Evolutionary conservation across 345 rosid species (phyloP), one percentile per base, ranked within the genome.

Genomic region (Pistacia integerrima): DNA sequence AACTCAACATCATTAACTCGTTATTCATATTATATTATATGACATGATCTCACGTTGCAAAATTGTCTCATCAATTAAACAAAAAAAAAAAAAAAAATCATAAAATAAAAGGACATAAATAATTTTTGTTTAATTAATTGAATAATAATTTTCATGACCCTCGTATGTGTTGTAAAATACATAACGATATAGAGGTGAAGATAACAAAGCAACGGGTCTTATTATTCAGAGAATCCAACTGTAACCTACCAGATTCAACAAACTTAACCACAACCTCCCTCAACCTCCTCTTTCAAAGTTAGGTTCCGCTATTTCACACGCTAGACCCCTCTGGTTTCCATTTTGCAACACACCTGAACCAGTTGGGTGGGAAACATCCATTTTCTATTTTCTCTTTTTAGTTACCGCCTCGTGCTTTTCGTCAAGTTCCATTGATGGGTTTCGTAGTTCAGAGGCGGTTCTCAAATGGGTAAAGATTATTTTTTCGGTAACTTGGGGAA

Each of bases 151-250:
- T 41, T 41, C 46, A 41, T 41, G 54, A 20, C 11, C 35, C 0
- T 3, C 8, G 64, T 57, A 11, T 2, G 51, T 36, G 74, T 38
- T 36, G 0, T 8, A 25, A 61, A 28, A 18, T 14, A 17, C 25
- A 22, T 22, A 22, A 22, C 25, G 3, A 14, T 4, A 38, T 51
- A 52, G 4, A 49, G 69, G 74, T 74, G 77, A 10, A 68, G 84
- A 80, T 81, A 76, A 74, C 80, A 46, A 70, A 78, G 64, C 75
- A 73, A 71, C 67, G 80, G 77, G 77, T 74, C 74, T 41, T 51
- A 58, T 44, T 78, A 63, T 59, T 70, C 62, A 22, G 11, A 41
- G 79, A 81, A 74, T 75, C 76, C 75, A 78, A 56, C 69, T 72
- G 65, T 30, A 77, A 62, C 76, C 77, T 18, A 25, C 74, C 13